phyloP scores from a whole-genome alignment of 352 stramenopile genomes.

The Pythium aphanidermatum region DNA sequence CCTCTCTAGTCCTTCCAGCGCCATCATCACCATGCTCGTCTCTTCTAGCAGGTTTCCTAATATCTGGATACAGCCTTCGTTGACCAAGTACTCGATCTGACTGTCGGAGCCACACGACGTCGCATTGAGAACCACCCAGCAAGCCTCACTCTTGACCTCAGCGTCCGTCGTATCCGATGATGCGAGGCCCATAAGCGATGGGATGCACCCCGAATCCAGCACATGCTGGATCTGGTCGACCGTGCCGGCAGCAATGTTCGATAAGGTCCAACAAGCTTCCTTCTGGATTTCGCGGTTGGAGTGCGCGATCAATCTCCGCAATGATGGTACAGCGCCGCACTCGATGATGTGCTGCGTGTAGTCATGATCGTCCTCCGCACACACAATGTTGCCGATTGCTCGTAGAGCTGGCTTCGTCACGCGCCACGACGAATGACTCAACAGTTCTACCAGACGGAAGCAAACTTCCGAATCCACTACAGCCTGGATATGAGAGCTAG shows the following conservation, averaged over 20 bases:
- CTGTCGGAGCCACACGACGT: slow-evolving; percentile 96
- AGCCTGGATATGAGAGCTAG: slow-evolving; percentile 94
- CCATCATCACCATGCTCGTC: slow-evolving; percentile 99
- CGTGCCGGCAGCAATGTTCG: slow-evolving; percentile 97
- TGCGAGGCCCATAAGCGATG: slow-evolving; percentile 92
- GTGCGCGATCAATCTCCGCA: slow-evolving; percentile 93
- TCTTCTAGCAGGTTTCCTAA: slow-evolving; percentile 92
- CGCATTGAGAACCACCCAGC: slow-evolving; percentile 98
- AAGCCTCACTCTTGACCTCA: slow-evolving; percentile 97
- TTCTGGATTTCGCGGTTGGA: slow-evolving; percentile 98
- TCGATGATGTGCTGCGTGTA: slow-evolving; percentile 96
- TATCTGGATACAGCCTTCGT: slow-evolving; percentile 85
- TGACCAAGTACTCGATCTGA: slow-evolving; percentile 90
- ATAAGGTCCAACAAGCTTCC: slow-evolving; percentile 94
- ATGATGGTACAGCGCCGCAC: slow-evolving; percentile 91
- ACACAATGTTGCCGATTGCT: slow-evolving; percentile 99
- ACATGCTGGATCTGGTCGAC: slow-evolving; percentile 97
- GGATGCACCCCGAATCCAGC: slow-evolving; percentile 94
- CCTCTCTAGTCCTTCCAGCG: slow-evolving; percentile 94
- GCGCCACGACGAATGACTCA: slow-evolving; percentile 91
- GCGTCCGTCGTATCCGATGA: slow-evolving; percentile 89
- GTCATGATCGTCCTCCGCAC: slow-evolving; percentile 93
- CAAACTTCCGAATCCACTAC: slow-evolving; percentile 89
- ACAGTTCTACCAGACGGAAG: slow-evolving; percentile 91
- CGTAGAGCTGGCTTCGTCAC: slow-evolving; percentile 96